These are phyloP conservation scores for Astrocystis sublimbata DNA, from an alignment of 495 filamentous ascomycete species.

Conservation along the genomic window DNA sequence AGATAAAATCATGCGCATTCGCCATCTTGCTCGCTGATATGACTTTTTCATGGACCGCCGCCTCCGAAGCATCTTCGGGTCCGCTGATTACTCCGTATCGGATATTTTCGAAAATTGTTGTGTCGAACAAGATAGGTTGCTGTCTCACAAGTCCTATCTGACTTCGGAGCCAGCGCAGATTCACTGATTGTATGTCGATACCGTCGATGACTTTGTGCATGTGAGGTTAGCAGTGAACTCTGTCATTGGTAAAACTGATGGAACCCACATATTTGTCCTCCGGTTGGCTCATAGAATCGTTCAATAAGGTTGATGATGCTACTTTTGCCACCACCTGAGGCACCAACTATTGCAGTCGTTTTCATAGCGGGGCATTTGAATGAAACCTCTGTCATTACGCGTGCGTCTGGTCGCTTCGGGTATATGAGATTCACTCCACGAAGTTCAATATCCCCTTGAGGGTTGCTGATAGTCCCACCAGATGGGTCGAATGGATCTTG, in stretches of 20 bases:
- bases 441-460: slow-evolving; percentile 48
- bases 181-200: slow-evolving; percentile 67
- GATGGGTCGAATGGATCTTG: slow-evolving; percentile 34
- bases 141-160: slow-evolving; percentile 76
- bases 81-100: slow-evolving; percentile 43
- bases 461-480: slow-evolving; percentile 50
- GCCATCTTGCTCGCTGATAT: slow-evolving; percentile 43
- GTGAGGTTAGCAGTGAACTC: background rate
- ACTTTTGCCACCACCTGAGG: slow-evolving; percentile 72
- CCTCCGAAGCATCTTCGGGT: slow-evolving; percentile 41
- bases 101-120: slow-evolving; percentile 58
- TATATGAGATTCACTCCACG: slow-evolving; percentile 56
- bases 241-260: background rate
- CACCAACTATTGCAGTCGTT: slow-evolving; percentile 73
- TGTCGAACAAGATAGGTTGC: slow-evolving; percentile 61
- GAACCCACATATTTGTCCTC: slow-evolving; percentile 35
- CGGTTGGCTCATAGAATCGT: slow-evolving; percentile 73
- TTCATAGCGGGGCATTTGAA: slow-evolving; percentile 64
- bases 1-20: slow-evolving; percentile 45
- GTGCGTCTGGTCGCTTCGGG: slow-evolving; percentile 55
- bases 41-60: slow-evolving; percentile 25
- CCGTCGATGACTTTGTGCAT: slow-evolving; percentile 58
- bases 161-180: slow-evolving; percentile 75
- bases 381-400: slow-evolving; percentile 44
- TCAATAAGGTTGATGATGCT: slow-evolving; percentile 79